Percentiles rank a stretch among this genome's conserved stretches.
Evolutionary conservation across 169 alveolate genomes (phyloP).

Genomic region (Eimeria zaria): DNA sequence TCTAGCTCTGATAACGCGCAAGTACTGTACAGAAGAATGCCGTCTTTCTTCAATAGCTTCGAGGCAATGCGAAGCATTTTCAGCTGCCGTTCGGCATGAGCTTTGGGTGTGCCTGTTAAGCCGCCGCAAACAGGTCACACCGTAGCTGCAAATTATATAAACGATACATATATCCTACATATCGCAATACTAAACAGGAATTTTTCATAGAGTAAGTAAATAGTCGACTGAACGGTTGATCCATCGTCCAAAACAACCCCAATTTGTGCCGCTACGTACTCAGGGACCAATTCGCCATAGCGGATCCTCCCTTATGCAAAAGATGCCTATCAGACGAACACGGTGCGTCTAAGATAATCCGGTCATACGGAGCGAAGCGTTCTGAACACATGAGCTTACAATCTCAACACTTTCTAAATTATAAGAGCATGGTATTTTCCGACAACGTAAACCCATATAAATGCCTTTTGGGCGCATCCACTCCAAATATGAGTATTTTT

Average conservation of each 20-base stretch:
- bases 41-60: slow-evolving; percentile 76
- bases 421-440: too few relatives aligned
- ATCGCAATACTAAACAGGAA: not conserved
- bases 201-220: not conserved
- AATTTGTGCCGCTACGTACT: slow-evolving; percentile 21
- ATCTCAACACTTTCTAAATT: too few relatives aligned
- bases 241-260: not conserved
- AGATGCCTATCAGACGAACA: slow-evolving; percentile 89
- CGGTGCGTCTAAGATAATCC: slow-evolving; percentile 88
- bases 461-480: not conserved
- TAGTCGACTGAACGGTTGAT: not conserved
- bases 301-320: slow-evolving; percentile 64
- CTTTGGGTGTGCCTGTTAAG: slow-evolving; percentile 82
- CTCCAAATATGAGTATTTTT: not conserved
- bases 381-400: slow-evolving; percentile 15
- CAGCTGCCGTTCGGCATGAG: slow-evolving; percentile 85
- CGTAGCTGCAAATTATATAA: too few relatives aligned
- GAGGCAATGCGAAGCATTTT: slow-evolving; percentile 79
- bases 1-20: slow-evolving; percentile 87
- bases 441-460: too few relatives aligned
- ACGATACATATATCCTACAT: too few relatives aligned
- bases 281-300: slow-evolving; percentile 76
- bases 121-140: not conserved
- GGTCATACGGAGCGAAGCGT: slow-evolving; percentile 84
- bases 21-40: slow-evolving; percentile 86